Conservation (phyloP, 164 flowering plant genomes). For the Magnolia officinalis region DNA sequence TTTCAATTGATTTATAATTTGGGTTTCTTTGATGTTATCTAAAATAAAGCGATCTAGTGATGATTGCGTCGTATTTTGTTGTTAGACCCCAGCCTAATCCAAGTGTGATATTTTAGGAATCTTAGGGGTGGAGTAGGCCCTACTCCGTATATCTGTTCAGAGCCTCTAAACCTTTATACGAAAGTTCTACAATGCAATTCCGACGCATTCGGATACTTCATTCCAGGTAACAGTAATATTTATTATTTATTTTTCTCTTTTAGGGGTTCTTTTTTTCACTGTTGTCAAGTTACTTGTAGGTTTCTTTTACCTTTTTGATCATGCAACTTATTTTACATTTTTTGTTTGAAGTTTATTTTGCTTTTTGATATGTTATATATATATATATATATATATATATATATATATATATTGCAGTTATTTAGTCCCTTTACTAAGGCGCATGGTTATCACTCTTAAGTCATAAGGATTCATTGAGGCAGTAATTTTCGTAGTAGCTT, state of each 20-base stretch:
- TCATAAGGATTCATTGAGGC: no score
- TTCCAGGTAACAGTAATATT: constrained; percentile 65
- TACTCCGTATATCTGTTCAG: constrained; percentile 20
- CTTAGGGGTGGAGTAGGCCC: constrained; percentile 41
- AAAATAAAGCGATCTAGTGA: background rate
- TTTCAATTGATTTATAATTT: no score
- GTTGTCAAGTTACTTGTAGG: background rate
- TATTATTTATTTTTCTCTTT: background rate
- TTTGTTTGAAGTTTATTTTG: background rate
- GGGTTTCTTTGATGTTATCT: no score
- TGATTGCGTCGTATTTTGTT: background rate
- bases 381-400: no score
- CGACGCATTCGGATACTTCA: constrained; percentile 56
- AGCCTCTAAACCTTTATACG: constrained; percentile 46
- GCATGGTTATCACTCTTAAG: no score
- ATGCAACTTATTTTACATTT: background rate
- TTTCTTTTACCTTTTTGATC: background rate
- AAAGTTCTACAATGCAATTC: constrained; percentile 58
- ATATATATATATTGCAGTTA: no score
- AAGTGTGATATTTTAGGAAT: constrained; percentile 43
- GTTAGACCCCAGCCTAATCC: background rate
- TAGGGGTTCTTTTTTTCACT: background rate
- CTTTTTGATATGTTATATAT: background rate
- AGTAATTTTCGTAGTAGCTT: no score
- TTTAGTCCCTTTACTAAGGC: no score